Evolutionary conservation across 495 filamentous ascomycete species (phyloP).

Genomic region (Penicillium parvum): DNA sequence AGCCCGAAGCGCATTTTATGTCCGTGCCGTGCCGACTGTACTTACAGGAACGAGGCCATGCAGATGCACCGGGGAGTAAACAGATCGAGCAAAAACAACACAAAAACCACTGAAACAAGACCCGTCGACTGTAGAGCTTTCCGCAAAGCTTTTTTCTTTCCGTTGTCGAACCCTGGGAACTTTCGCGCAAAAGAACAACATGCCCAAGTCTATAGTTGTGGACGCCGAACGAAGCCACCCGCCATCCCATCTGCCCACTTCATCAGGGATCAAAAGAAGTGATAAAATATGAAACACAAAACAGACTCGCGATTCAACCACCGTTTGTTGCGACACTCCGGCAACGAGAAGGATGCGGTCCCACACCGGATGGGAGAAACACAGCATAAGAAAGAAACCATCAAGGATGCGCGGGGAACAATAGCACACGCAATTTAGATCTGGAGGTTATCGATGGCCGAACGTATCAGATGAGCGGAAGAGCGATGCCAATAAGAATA

Average conservation of each 20-base stretch:
- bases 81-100: slow-evolving; percentile 14
- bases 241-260: slow-evolving; percentile 36
- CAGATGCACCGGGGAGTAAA: slow-evolving; percentile 23
- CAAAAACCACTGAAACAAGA: slow-evolving; percentile 8
- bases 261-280: slow-evolving; percentile 28
- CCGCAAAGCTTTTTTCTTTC: slow-evolving; percentile 29
- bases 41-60: slow-evolving; percentile 26
- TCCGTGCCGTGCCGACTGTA: slow-evolving; percentile 26
- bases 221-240: slow-evolving; percentile 44
- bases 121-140: slow-evolving; percentile 28
- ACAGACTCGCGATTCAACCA: slow-evolving; percentile 27
- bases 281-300: slow-evolving; percentile 1
- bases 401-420: slow-evolving; percentile 24
- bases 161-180: too few relatives aligned
- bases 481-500: too few relatives aligned
- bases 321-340: slow-evolving; percentile 24
- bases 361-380: slow-evolving; percentile 24
- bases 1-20: slow-evolving; percentile 23
- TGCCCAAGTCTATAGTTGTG: slow-evolving; percentile 46
- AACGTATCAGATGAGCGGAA: slow-evolving; percentile 9
- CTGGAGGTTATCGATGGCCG: too few relatives aligned
- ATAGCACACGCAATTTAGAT: too few relatives aligned
- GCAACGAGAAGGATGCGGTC: slow-evolving; percentile 35
- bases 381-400: slow-evolving; percentile 15
- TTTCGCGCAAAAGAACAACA: slow-evolving; percentile 32